Evolutionary conservation across 2,329 filamentous ascomycete species (phyloP).

Genomic region (Neocatenulostroma microsporum): DNA sequence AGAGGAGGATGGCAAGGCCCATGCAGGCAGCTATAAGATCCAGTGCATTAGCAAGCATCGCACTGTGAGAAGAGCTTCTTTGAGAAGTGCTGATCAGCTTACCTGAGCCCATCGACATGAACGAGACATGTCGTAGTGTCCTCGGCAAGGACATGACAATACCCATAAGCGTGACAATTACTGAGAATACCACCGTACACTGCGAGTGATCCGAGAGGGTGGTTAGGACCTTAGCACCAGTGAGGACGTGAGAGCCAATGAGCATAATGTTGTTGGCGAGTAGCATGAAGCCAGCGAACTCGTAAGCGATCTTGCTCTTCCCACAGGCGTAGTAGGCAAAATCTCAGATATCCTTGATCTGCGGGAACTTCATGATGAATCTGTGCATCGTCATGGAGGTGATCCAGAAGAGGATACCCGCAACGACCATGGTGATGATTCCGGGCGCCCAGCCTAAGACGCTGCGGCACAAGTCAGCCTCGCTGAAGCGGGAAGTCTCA

Average conservation of each 20-base stretch:
- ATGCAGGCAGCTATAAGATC: conserved; percentile 30
- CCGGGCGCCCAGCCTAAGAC: conserved; percentile 43
- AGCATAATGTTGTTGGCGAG: conserved; percentile 47
- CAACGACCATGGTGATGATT: conserved; percentile 41
- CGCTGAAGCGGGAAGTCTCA: too few species aligned
- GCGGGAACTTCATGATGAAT: conserved; percentile 46
- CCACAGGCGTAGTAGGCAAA: conserved; percentile 44
- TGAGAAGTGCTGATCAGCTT: too few species aligned
- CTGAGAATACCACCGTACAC: conserved; percentile 44
- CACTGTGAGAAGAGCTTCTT: too few species aligned
- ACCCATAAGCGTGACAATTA: conserved; percentile 41
- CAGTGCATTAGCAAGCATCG: too few species aligned
- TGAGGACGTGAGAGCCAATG: conserved; percentile 45
- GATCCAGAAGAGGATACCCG: conserved; percentile 42
- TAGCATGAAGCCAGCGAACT: conserved; percentile 41
- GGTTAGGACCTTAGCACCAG: conserved; percentile 44
- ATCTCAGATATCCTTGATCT: conserved; percentile 45
- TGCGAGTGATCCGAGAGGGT: conserved; percentile 42
- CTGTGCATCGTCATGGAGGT: conserved; percentile 47
- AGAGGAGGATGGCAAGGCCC: conserved; percentile 44
- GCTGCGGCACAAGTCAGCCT: conserved; percentile 9
- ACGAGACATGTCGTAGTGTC: conserved; percentile 42
- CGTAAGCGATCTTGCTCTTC: conserved; percentile 37
- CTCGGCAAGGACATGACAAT: conserved; percentile 41
- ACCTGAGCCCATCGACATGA: conserved; percentile 44